These are phyloP conservation scores for Sideroxylon spinosum DNA, from an alignment of 179 eudicot genomes.

Conservation along the genomic window DNA sequence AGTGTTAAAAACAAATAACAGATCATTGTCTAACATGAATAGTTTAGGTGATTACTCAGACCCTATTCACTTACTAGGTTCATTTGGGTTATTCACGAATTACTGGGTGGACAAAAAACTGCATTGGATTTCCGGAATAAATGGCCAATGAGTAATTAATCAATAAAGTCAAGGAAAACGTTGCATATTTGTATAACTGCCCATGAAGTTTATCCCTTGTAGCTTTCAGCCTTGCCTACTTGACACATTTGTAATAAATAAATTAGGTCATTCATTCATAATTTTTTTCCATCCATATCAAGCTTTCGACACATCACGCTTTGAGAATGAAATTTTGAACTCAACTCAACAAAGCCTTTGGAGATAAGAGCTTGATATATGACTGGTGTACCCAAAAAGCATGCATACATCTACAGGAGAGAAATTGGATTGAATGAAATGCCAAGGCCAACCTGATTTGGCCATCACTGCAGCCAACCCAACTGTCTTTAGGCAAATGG, in stretches of 20 bases:
- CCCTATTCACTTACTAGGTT: not conserved
- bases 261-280: not conserved
- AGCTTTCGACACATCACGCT: not conserved
- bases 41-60: not conserved
- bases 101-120: not conserved
- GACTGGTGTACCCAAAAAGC: not conserved
- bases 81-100: slow-evolving; percentile 2
- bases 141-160: not conserved
- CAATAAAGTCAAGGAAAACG: not conserved
- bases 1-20: not conserved
- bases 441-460: slow-evolving; percentile 64
- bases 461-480: slow-evolving; percentile 99
- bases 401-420: not conserved
- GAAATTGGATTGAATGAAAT: not conserved
- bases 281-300: not conserved
- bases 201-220: not conserved
- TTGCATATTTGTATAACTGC: not conserved
- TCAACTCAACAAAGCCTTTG: not conserved
- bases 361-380: not conserved
- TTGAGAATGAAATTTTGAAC: not conserved
- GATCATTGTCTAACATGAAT: slow-evolving; percentile 5
- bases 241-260: not conserved
- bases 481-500: slow-evolving; percentile 84
- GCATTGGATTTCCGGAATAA: not conserved
- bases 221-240: not conserved